These are phyloP conservation scores for Chernovozyma aurita DNA, from an alignment of 1,139 yeast genomes.

Conservation along the genomic window DNA sequence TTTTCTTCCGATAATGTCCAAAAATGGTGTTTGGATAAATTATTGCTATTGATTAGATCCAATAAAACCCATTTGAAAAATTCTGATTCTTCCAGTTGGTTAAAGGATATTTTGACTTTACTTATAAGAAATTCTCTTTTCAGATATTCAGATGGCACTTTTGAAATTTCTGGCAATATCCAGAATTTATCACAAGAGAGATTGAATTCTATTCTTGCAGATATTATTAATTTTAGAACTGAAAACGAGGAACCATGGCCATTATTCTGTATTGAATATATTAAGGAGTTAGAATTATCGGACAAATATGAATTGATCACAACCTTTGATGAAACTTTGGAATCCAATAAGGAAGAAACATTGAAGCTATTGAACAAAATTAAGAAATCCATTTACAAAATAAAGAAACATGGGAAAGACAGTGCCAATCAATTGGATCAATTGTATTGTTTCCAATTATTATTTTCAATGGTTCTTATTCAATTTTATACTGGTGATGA, in stretches of 20 bases:
- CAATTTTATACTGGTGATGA: constrained; percentile 78
- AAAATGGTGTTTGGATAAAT: constrained; percentile 66
- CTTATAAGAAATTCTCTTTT: constrained; percentile 58
- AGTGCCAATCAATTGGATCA: constrained; percentile 14
- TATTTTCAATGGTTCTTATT: constrained; percentile 72
- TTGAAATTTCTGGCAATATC: constrained; percentile 24
- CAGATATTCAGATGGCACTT: constrained; percentile 11
- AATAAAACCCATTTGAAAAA: constrained; percentile 28
- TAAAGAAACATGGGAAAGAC: too few species aligned
- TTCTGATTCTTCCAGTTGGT: constrained; percentile 26
- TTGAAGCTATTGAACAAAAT: constrained; percentile 46
- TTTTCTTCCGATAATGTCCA: constrained; percentile 38
- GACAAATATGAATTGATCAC: constrained; percentile 27
- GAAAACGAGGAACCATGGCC: constrained; percentile 59
- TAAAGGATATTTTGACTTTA: constrained; percentile 47
- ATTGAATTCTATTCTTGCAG: constrained; percentile 61
- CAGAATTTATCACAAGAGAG: constrained; percentile 51
- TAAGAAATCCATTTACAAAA: constrained; percentile 16
- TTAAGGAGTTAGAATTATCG: constrained; percentile 21
- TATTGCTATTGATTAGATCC: constrained; percentile 53
- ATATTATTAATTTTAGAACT: constrained; percentile 44
- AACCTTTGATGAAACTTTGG: constrained; percentile 53
- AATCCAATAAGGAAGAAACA: constrained; percentile 46
- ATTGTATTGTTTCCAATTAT: constrained; percentile 53
- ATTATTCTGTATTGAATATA: constrained; percentile 31